Base-by-base conservation (phyloP, 306 rosid species). In the Malus asiatica region DNA sequence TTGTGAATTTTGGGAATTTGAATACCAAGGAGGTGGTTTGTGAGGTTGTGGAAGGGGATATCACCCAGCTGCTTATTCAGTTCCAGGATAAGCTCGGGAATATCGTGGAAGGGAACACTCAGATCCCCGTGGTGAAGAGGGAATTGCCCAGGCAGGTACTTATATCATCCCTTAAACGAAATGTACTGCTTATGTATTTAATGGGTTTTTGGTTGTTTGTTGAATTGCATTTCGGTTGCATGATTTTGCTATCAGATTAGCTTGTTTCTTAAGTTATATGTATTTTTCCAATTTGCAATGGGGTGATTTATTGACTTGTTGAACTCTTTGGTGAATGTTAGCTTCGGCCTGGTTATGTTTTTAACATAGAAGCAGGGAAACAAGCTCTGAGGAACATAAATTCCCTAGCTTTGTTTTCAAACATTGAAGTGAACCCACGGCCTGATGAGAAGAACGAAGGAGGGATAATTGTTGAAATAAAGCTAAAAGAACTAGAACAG, bases 11-110 rank as follows among this genome's bases (percentile, higher is more conserved):
- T 20, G 99, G 99, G 63, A 95, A 95, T 67, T 84, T 95, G 65
- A 95, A 95, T 25, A 95, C 99, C 20, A 88, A 83, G 78, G 99
- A 95, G 86, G 97, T 95, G 62, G 97, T 92, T 32, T 95, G 99
- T 68, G 99, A 95, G 88, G 99, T 95, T 77, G 97, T 92, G 25
- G 97, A 95, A 84, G 99, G 99, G 59, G 99, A 95, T 77, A 95
- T 95, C 23, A 95, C 97, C 4, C 87, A 92, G 73, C 77, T 90
- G 72, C 80, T 78, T n/a, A 85, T 95, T 76, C 97, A 95, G 77
- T 95, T 86, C 74, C 92, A 85, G 77, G 99, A 95, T 77, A 95
- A 95, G 90, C 97, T 95, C 66, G 99, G 97, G 15, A 92, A 92
- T 88, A 81, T 92, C 19, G 90, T 92, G 46, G 99, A 95, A 81